Conservation (phyloP, 164 flowering plant species). For the Aristolochia fimbriata region DNA sequence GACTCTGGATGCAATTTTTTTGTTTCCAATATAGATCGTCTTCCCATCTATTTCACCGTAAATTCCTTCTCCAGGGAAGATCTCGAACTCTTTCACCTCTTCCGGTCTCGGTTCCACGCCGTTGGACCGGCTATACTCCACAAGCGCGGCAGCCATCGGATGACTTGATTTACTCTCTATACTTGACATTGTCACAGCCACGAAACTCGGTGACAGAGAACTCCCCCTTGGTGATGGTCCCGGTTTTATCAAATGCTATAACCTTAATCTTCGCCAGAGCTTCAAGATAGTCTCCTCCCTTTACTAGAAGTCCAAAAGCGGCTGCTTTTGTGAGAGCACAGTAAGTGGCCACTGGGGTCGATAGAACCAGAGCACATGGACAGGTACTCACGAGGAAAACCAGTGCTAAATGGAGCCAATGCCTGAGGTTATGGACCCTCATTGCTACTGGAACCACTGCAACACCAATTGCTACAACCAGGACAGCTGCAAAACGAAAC, state of each 20-base stretch:
- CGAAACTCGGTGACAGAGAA: slow-evolving; percentile 48
- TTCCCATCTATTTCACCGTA: slow-evolving; percentile 63
- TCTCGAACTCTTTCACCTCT: slow-evolving; percentile 50
- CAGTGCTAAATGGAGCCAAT: slow-evolving; percentile 66
- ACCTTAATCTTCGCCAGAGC: slow-evolving; percentile 49
- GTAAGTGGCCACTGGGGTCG: slow-evolving; percentile 86
- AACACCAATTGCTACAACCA: slow-evolving; percentile 38
- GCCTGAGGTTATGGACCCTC: slow-evolving; percentile 26
- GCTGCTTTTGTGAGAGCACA: slow-evolving; percentile 88
- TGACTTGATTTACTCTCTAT: slow-evolving; percentile 93
- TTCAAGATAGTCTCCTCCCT: slow-evolving; percentile 85
- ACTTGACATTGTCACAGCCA: slow-evolving; percentile 34
- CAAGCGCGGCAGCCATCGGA: slow-evolving; percentile 84
- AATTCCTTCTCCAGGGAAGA: slow-evolving; percentile 91
- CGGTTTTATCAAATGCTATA: slow-evolving; percentile 88
- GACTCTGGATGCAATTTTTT: slow-evolving; percentile 53
- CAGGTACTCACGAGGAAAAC: slow-evolving; percentile 88
- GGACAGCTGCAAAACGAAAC: slow-evolving; percentile 38
- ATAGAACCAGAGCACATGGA: slow-evolving; percentile 86
- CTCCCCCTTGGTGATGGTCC: slow-evolving; percentile 86
- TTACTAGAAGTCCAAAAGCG: slow-evolving; percentile 57
- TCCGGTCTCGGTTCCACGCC: slow-evolving; percentile 61
- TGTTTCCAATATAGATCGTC: slow-evolving; percentile 58
- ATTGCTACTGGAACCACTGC: slow-evolving; percentile 54
- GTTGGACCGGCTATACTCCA: slow-evolving; percentile 41